Evolutionary conservation across 768 basidiomycete genomes (phyloP).

Genomic region (Leccinum truebloodii): DNA sequence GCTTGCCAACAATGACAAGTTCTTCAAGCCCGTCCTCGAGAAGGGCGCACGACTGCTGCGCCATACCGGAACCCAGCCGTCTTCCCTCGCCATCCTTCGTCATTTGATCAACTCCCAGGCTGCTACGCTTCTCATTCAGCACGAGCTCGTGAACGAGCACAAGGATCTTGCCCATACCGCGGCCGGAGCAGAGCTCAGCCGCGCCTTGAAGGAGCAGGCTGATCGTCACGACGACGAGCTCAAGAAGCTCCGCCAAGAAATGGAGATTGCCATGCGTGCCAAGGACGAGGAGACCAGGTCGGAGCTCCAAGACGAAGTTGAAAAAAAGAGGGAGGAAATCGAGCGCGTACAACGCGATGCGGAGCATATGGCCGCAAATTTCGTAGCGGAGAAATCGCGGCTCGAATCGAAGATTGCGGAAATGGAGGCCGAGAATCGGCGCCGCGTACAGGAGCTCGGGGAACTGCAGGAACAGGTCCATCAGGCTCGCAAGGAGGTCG

Average conservation of each 20-base stretch:
- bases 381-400: slow-evolving; percentile 38
- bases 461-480: slow-evolving; percentile 31
- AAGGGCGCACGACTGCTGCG: slow-evolving; percentile 48
- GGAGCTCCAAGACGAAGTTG: slow-evolving; percentile 47
- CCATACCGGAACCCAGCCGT: slow-evolving; percentile 41
- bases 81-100: slow-evolving; percentile 44
- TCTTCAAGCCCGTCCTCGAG: slow-evolving; percentile 54
- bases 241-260: slow-evolving; percentile 45
- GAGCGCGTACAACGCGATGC: slow-evolving; percentile 42
- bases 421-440: slow-evolving; percentile 30
- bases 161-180: slow-evolving; percentile 51
- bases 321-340: slow-evolving; percentile 46
- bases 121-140: slow-evolving; percentile 50
- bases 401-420: slow-evolving; percentile 29
- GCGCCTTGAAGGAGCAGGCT: slow-evolving; percentile 49
- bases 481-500: slow-evolving; percentile 29
- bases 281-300: slow-evolving; percentile 48
- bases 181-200: slow-evolving; percentile 53
- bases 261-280: slow-evolving; percentile 43
- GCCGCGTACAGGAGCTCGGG: slow-evolving; percentile 18
- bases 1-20: slow-evolving; percentile 41
- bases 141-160: slow-evolving; percentile 52
- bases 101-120: slow-evolving; percentile 43
- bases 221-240: slow-evolving; percentile 50
- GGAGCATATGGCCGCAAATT: slow-evolving; percentile 41